phyloP scores from a whole-genome alignment of 2,329 filamentous ascomycete genomes.

The Cercospora sesami region DNA sequence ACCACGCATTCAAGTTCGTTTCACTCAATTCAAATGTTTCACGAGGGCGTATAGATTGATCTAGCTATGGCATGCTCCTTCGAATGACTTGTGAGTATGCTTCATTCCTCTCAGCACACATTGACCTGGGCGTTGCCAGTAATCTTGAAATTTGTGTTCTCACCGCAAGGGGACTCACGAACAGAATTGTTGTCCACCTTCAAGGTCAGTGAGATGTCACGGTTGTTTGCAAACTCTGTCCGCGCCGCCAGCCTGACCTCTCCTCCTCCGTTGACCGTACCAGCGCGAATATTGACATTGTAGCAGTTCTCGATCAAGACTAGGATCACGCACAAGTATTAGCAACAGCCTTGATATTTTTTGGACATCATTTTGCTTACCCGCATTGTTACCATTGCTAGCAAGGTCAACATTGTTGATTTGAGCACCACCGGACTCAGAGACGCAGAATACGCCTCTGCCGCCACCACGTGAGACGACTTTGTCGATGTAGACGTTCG shows the following conservation, averaged over 20 bases:
- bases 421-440: slow-evolving; percentile 55
- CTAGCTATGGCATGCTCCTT: neutral
- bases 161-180: slow-evolving; percentile 56
- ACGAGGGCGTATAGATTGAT: neutral
- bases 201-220: slow-evolving; percentile 53
- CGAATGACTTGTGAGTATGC: neutral
- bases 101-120: slow-evolving; percentile 42
- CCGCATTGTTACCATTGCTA: slow-evolving; percentile 56
- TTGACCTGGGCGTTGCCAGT: slow-evolving; percentile 48
- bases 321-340: slow-evolving; percentile 41
- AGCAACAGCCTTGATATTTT: neutral
- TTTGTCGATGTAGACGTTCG: slow-evolving; percentile 56
- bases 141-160: slow-evolving; percentile 54
- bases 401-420: slow-evolving; percentile 54
- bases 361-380: neutral
- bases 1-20: neutral
- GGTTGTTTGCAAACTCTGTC: slow-evolving; percentile 56
- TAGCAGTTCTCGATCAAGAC: slow-evolving; percentile 63
- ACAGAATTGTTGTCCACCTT: slow-evolving; percentile 54
- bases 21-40: neutral
- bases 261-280: slow-evolving; percentile 56
- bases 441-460: slow-evolving; percentile 60
- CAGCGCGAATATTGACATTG: slow-evolving; percentile 53
- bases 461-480: slow-evolving; percentile 59
- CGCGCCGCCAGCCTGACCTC: slow-evolving; percentile 57